These are phyloP conservation scores for Rhodotorula sp. DNA, from an alignment of 1,284 basidiomycete species.

Conservation along the genomic window DNA sequence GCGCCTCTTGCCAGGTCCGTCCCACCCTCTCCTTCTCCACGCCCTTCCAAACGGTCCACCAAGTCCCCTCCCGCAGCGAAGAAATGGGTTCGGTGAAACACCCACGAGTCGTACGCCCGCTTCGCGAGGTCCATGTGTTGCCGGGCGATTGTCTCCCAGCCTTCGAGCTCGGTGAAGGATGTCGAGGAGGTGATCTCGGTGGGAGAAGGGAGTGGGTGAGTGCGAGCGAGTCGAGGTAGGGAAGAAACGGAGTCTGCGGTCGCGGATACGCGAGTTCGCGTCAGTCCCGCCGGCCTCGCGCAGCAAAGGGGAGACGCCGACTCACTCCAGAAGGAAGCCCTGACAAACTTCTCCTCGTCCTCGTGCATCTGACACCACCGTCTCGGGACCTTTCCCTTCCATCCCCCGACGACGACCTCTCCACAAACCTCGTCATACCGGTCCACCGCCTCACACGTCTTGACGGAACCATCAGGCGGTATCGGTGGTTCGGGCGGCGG, in stretches of 20 bases:
- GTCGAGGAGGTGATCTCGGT: slow-evolving; percentile 19
- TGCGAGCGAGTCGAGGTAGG: slow-evolving; percentile 13
- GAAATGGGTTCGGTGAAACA: slow-evolving; percentile 36
- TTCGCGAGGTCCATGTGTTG: slow-evolving; percentile 26
- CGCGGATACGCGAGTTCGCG: neutral
- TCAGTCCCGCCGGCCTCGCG: neutral
- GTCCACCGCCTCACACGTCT: slow-evolving; percentile 35
- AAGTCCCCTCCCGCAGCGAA: slow-evolving; percentile 25
- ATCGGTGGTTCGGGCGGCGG: slow-evolving; percentile 2
- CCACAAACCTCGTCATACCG: slow-evolving; percentile 28
- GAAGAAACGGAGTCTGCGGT: slow-evolving; percentile 24
- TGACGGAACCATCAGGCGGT: slow-evolving; percentile 26
- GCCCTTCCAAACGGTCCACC: slow-evolving; percentile 24
- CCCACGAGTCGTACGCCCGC: slow-evolving; percentile 27
- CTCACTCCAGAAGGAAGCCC: slow-evolving; percentile 32
- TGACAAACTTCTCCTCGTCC: slow-evolving; percentile 32
- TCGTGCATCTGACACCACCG: slow-evolving; percentile 37
- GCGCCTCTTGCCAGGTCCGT: slow-evolving; percentile 22
- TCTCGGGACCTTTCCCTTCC: slow-evolving; percentile 37
- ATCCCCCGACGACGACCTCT: slow-evolving; percentile 38
- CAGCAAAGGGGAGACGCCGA: neutral
- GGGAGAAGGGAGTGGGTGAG: slow-evolving; percentile 10
- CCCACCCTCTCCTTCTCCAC: slow-evolving; percentile 17
- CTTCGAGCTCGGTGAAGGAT: slow-evolving; percentile 28
- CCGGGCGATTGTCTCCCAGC: slow-evolving; percentile 28